Percentiles rank a stretch among this genome's conserved stretches.
phyloP scores from a whole-genome alignment of 2,329 filamentous ascomycete genomes.

The Diplodia mutila region DNA sequence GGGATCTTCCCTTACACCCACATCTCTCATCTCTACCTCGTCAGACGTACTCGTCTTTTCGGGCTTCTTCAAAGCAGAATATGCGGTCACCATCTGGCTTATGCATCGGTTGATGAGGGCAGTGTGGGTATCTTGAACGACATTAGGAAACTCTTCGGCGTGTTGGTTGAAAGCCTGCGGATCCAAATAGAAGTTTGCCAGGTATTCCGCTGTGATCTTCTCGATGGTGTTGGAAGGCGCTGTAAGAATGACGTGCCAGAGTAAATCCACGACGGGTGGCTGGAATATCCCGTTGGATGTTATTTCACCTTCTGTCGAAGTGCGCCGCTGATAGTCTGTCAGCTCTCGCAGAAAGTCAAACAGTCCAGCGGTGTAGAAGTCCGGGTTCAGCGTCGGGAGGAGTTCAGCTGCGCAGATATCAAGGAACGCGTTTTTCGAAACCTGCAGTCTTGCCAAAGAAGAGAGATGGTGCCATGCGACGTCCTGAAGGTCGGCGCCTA shows the following conservation, averaged over 20 bases:
- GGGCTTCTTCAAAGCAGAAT: not conserved
- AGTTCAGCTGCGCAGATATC: slow-evolving; percentile 58
- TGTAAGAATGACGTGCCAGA: slow-evolving; percentile 82
- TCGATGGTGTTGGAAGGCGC: slow-evolving; percentile 69
- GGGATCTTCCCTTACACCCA: not conserved
- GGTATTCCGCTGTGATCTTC: slow-evolving; percentile 66
- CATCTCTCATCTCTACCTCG: slow-evolving; percentile 16
- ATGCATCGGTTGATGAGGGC: slow-evolving; percentile 75
- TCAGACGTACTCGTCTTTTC: not conserved
- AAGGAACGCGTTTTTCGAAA: slow-evolving; percentile 48
- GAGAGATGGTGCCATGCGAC: slow-evolving; percentile 72
- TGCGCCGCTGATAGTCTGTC: slow-evolving; percentile 18
- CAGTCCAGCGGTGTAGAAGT: slow-evolving; percentile 63
- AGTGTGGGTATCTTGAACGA: slow-evolving; percentile 64
- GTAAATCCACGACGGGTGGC: slow-evolving; percentile 64
- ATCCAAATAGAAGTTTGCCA: slow-evolving; percentile 77
- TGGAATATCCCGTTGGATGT: slow-evolving; percentile 58
- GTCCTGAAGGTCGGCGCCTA: slow-evolving; percentile 64
- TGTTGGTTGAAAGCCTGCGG: not conserved
- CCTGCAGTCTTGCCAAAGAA: slow-evolving; percentile 34
- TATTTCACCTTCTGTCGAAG: slow-evolving; percentile 35
- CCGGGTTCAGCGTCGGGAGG: slow-evolving; percentile 60
- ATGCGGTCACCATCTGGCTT: slow-evolving; percentile 42
- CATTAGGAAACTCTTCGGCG: slow-evolving; percentile 4
- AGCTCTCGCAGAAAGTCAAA: slow-evolving; percentile 64